Evolutionary conservation across 2,329 filamentous ascomycete species (phyloP), one percentile per base, ranked within the genome.

Genomic region (Aspergillus hortae): DNA sequence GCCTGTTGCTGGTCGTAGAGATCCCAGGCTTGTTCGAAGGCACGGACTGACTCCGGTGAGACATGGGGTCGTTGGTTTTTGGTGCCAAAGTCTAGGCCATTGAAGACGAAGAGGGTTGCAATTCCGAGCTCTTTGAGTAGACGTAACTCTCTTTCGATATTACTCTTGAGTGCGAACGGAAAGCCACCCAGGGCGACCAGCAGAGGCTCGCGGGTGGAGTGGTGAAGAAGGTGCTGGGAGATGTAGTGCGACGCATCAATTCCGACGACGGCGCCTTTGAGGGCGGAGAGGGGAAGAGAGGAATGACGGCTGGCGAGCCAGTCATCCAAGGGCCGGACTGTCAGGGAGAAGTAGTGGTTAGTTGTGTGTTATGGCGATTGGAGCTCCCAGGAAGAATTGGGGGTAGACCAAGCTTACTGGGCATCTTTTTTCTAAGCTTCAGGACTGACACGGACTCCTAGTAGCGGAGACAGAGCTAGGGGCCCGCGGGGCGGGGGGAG

Each of bases 191-290:
- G 83, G 19, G 94, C 94, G 50, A 91, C 85, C 32, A 97, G 82
- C 32, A 99, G 85, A 40, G 92, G 92, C 71, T 99, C 94, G 66
- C 89, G 87, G 43, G 83, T 86, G 25, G 84, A 82, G 41, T 81
- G 71, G 51, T 80, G 82, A 66, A 87, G 84, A 63, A 96, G 84
- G 59, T 95, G 82, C 54, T 86, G 84, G 69, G 87, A 82, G 58
- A 99, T 83, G 71, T 94, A 97, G 72, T 95, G 88, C 48, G 89
- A 87, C 51, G 92, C 94, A 77, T 96, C 92, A 64, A 97, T 85
- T 58, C 87, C 92, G 63, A 96, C 82, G 49, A 86, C 82, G 54
- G 84, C 84, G 67, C 86, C 87, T 66, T 88, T 84, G 61, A 96
- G 79, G 56, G 89, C 83, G 55, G 85, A 79, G 60, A 95, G 72